phyloP scores from a whole-genome alignment of 2,329 filamentous ascomycete species.

The Colletotrichum cereale region DNA sequence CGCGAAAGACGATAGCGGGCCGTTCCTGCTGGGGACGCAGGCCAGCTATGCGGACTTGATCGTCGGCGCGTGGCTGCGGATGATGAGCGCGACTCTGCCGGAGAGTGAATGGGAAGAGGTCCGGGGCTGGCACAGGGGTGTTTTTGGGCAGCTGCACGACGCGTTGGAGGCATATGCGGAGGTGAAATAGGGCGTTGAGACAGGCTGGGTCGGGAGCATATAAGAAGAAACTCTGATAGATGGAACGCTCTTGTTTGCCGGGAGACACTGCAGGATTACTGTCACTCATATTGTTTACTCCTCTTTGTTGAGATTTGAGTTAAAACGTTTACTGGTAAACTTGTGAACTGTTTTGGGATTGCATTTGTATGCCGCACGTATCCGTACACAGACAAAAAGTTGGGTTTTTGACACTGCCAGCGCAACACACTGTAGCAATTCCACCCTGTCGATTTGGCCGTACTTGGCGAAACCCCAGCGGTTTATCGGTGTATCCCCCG shows the following conservation, averaged over 20 bases:
- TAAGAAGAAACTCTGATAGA: not conserved
- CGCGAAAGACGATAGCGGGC: slow-evolving; percentile 53
- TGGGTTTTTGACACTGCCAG: no score
- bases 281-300: no score
- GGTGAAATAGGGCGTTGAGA: slow-evolving; percentile 43
- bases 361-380: no score
- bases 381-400: no score
- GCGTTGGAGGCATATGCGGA: slow-evolving; percentile 55
- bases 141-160: slow-evolving; percentile 64
- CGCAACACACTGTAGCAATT: no score
- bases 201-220: not conserved
- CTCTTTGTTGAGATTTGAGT: no score
- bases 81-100: slow-evolving; percentile 56
- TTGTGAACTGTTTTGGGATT: no score
- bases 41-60: slow-evolving; percentile 68
- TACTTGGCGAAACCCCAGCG: no score
- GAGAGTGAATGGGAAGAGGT: slow-evolving; percentile 61
- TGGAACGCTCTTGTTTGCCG: not conserved
- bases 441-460: no score
- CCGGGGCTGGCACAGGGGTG: slow-evolving; percentile 61
- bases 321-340: no score
- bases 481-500: no score
- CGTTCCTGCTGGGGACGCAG: slow-evolving; percentile 60
- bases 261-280: no score
- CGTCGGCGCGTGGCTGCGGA: slow-evolving; percentile 67